These are phyloP conservation scores for Lepidium africanum DNA, from an alignment of 345 rosid species.

Conservation along the genomic window DNA sequence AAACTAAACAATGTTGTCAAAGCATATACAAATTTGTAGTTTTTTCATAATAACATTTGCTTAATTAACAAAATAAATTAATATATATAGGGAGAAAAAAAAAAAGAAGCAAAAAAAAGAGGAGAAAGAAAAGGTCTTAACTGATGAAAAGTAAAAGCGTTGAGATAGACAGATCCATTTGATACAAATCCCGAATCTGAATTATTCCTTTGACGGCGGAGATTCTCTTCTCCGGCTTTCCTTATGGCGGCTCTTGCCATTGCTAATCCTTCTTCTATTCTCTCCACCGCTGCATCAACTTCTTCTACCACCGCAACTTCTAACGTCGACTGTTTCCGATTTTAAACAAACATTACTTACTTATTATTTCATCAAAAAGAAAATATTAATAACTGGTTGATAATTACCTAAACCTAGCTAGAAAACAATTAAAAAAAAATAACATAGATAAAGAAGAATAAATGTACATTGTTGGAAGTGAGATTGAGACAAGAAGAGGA, in stretches of 20 bases:
- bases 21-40: background rate
- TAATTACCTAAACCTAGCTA: background rate
- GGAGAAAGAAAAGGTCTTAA: conserved; percentile 28
- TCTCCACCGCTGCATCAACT: conserved; percentile 27
- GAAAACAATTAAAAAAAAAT: background rate
- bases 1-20: conserved; percentile 1
- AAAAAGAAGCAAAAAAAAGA: background rate
- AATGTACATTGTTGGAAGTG: conserved; percentile 20
- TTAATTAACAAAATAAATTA: background rate
- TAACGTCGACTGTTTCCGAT: conserved; percentile 4
- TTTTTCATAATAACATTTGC: background rate
- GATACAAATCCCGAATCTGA: background rate
- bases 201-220: conserved; percentile 22
- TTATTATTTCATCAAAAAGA: no score
- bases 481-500: conserved; percentile 10
- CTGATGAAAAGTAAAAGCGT: conserved; percentile 64
- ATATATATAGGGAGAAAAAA: background rate
- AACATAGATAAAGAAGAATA: background rate
- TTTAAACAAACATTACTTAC: background rate
- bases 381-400: background rate
- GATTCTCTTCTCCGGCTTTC: conserved; percentile 31
- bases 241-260: conserved; percentile 56
- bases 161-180: conserved; percentile 45
- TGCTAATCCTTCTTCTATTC: conserved; percentile 51
- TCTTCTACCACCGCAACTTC: conserved; percentile 14